Evolutionary conservation across 2,329 filamentous ascomycete species (phyloP).

Genomic region (Dothistroma pini): DNA sequence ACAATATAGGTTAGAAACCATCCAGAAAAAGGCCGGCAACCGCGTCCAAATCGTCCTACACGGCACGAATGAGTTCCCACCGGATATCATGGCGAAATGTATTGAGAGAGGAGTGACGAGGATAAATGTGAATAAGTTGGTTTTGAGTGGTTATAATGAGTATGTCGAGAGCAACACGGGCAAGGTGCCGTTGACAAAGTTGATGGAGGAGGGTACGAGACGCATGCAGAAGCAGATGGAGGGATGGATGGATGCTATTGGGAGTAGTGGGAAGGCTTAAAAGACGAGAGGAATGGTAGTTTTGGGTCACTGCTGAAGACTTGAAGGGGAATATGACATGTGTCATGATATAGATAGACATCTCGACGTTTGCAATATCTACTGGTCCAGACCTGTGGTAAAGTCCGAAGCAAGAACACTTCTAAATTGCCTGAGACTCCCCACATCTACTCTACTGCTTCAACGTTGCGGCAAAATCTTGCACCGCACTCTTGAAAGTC

Average conservation of each 20-base stretch:
- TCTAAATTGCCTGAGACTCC: background rate
- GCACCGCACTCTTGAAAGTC: conserved; percentile 45
- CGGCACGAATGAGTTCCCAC: conserved; percentile 55
- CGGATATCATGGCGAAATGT: conserved; percentile 53
- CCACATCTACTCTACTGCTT: conserved; percentile 20
- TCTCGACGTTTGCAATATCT: too few species aligned
- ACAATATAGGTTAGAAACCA: conserved; percentile 39
- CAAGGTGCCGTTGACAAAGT: conserved; percentile 49
- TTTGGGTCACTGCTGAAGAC: background rate
- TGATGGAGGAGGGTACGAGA: conserved; percentile 54
- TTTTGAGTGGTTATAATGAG: conserved; percentile 49
- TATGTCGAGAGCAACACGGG: conserved; percentile 50
- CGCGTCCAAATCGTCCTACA: conserved; percentile 54
- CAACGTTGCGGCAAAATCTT: conserved; percentile 39
- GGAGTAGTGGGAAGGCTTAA: conserved; percentile 23
- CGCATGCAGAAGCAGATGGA: conserved; percentile 56
- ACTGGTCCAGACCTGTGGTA: too few species aligned
- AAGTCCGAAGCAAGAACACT: background rate
- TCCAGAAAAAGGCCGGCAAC: conserved; percentile 48
- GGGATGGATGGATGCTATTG: conserved; percentile 49
- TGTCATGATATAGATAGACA: too few species aligned
- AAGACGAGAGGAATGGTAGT: background rate
- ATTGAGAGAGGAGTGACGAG: conserved; percentile 55
- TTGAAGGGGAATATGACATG: too few species aligned
- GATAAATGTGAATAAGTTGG: conserved; percentile 58